Evolutionary conservation across 371 early-diverging fungal genomes (phyloP).

Genomic region (Apophysomyces ossiformis): DNA sequence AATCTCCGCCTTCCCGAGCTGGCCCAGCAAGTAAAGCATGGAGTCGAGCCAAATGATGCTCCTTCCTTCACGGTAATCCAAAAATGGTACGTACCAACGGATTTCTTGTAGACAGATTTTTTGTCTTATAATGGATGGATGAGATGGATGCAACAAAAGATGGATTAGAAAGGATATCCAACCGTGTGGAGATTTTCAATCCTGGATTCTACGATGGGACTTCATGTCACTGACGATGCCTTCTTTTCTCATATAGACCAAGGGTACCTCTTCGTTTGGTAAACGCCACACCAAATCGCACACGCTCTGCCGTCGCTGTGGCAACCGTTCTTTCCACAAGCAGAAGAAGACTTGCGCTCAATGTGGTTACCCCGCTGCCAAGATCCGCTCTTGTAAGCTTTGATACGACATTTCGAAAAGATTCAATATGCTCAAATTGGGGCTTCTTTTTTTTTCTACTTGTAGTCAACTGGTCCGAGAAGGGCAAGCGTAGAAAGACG

Average conservation of each 20-base stretch:
- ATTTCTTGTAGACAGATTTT: background rate
- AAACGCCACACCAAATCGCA: conserved; percentile 99
- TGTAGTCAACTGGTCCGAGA: conserved; percentile 93
- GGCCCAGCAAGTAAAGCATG: conserved; percentile 5
- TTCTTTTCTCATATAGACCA: conserved; percentile 69
- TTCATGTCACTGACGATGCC: background rate
- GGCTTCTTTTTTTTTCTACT: background rate
- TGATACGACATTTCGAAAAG: background rate
- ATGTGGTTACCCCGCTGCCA: conserved; percentile 99
- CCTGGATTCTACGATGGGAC: background rate
- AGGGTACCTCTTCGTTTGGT: conserved; percentile 99
- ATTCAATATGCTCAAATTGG: background rate
- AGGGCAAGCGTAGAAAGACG: conserved; percentile 98
- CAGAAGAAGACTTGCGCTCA: conserved; percentile 99
- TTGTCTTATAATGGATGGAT: background rate
- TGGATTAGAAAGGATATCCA: background rate
- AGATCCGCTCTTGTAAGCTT: conserved; percentile 92
- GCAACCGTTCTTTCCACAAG: conserved; percentile 98
- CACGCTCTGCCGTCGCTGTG: conserved; percentile 98
- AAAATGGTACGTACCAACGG: background rate
- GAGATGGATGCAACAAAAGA: background rate
- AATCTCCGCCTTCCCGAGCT: conserved; percentile 6
- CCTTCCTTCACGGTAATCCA: conserved; percentile 12
- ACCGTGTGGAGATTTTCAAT: background rate
- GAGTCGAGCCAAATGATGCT: background rate